A percentile compares a stretch with the other conserved stretches of the same genome.
Evolutionary conservation across 2,329 filamentous ascomycete genomes (phyloP).

Genomic region (Colletotrichum abscissum): DNA sequence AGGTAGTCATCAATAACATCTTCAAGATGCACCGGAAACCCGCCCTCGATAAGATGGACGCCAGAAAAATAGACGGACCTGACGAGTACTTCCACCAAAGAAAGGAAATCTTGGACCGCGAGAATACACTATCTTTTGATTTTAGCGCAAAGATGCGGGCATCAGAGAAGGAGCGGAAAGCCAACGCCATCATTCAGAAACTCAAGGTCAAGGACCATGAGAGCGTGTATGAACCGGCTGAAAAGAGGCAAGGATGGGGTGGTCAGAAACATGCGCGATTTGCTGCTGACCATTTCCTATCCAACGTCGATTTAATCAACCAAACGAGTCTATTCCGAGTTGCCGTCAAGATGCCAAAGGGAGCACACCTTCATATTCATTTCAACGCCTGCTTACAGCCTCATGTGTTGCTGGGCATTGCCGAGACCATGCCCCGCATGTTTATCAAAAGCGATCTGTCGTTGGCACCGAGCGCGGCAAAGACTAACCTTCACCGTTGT

Average conservation of each 20-base stretch:
- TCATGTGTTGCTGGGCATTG: conserved; percentile 65
- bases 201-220: conserved; percentile 50
- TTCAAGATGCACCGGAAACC: conserved; percentile 6
- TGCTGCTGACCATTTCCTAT: conserved; percentile 68
- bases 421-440: conserved; percentile 71
- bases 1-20: conserved; percentile 13
- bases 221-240: conserved; percentile 48
- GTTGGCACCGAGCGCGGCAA: conserved; percentile 44
- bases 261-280: conserved; percentile 59
- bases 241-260: conserved; percentile 48
- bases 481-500: conserved; percentile 47
- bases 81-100: conserved; percentile 48
- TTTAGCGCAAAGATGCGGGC: conserved; percentile 46
- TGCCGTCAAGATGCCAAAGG: conserved; percentile 74
- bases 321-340: conserved; percentile 68
- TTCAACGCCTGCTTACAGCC: conserved; percentile 81
- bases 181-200: conserved; percentile 52
- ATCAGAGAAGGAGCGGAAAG: conserved; percentile 48
- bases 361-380: conserved; percentile 78
- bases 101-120: conserved; percentile 42
- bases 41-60: conserved; percentile 7
- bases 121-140: conserved; percentile 55
- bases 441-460: conserved; percentile 72
- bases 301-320: conserved; percentile 64
- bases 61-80: conserved; percentile 12